Conservation (phyloP, 2,329 filamentous ascomycete genomes). For the Rutstroemia sp. region DNA sequence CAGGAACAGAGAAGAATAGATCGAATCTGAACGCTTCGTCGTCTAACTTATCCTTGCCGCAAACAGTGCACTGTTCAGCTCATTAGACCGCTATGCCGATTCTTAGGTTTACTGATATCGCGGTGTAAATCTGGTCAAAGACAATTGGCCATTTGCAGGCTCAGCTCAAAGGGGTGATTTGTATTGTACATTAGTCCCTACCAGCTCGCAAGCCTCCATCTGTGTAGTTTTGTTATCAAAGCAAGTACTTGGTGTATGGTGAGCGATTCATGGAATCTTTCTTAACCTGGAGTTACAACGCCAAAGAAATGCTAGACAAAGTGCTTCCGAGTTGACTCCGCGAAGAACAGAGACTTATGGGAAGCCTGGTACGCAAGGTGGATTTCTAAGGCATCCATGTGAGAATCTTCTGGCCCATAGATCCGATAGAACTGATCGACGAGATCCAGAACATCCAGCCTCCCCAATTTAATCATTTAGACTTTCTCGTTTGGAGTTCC, state of each 20-base stretch:
- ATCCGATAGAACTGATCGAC: slow-evolving; percentile 2
- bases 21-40: background rate
- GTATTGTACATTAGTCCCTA: no score
- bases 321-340: background rate
- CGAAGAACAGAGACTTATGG: background rate
- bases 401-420: background rate
- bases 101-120: no score
- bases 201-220: no score
- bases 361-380: background rate
- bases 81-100: background rate
- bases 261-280: background rate
- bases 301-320: background rate
- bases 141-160: no score
- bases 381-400: background rate
- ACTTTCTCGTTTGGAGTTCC: background rate
- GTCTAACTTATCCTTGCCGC: background rate
- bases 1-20: background rate
- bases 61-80: slow-evolving; percentile 4
- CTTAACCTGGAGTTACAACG: background rate
- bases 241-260: background rate
- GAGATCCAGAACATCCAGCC: slow-evolving; percentile 4
- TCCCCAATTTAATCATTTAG: background rate
- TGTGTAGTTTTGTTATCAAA: no score
- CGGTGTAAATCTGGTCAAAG: no score
- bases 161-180: no score